Conservation (phyloP, 2,329 filamentous ascomycete species). For the Clonostachys byssicola region DNA sequence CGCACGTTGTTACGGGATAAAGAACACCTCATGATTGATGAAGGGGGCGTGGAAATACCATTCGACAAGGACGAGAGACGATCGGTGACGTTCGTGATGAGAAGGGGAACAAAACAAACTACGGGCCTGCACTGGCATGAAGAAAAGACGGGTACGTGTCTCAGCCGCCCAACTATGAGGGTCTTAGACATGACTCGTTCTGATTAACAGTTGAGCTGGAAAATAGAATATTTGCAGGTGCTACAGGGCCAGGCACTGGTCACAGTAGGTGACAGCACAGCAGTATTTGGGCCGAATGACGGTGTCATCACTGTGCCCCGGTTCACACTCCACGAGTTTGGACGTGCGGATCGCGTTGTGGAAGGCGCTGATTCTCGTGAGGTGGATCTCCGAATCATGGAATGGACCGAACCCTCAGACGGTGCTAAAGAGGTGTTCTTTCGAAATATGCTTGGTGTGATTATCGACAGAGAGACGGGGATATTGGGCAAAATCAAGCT, state of each 20-base stretch:
- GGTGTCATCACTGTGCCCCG: slow-evolving; percentile 12
- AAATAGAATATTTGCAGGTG: slow-evolving; percentile 9
- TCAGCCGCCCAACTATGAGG: not conserved
- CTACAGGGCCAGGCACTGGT: slow-evolving; percentile 11
- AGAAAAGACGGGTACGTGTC: slow-evolving; percentile 1
- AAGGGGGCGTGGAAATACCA: not conserved
- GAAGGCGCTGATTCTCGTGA: slow-evolving; percentile 6
- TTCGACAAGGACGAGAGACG: not conserved
- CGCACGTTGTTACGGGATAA: not conserved
- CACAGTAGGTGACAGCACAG: slow-evolving; percentile 9
- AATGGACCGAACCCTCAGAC: slow-evolving; percentile 14
- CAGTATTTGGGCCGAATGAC: slow-evolving; percentile 8
- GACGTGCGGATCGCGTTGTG: slow-evolving; percentile 8
- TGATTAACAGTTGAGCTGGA: not conserved
- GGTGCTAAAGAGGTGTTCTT: slow-evolving; percentile 13
- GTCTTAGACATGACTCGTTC: not conserved
- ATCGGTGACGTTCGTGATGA: not conserved
- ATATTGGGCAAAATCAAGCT: slow-evolving; percentile 4
- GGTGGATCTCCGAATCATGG: slow-evolving; percentile 8
- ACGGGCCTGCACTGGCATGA: slow-evolving; percentile 11
- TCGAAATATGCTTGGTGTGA: slow-evolving; percentile 10
- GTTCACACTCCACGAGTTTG: slow-evolving; percentile 10
- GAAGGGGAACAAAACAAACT: not conserved
- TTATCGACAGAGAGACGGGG: slow-evolving; percentile 9
- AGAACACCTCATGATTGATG: not conserved